Conservation (phyloP, 2,329 filamentous ascomycete species). For the Mycosphaerella sp. region DNA sequence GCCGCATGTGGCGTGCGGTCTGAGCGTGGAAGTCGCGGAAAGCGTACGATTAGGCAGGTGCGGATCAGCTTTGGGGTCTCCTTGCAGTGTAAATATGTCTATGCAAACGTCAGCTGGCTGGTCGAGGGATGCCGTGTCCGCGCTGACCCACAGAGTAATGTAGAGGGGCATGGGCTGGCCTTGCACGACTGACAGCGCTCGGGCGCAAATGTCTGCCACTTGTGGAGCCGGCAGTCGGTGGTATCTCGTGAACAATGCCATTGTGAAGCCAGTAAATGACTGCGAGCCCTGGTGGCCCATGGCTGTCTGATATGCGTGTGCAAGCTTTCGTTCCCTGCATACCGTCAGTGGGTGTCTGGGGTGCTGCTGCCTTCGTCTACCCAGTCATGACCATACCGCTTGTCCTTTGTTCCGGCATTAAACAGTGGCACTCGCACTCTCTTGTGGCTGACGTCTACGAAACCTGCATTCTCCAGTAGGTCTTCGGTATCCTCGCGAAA, state of each 20-base stretch:
- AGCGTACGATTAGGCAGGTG: background rate
- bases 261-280: conserved; percentile 26
- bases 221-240: conserved; percentile 53
- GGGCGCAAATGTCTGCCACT: conserved; percentile 57
- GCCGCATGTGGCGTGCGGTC: background rate
- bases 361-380: no score
- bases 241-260: conserved; percentile 53
- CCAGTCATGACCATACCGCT: conserved; percentile 32
- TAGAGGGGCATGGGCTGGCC: conserved; percentile 40
- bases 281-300: conserved; percentile 41
- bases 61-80: conserved; percentile 31
- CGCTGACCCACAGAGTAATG: conserved; percentile 63
- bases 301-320: conserved; percentile 76
- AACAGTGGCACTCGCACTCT: conserved; percentile 60
- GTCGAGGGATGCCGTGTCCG: background rate
- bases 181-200: conserved; percentile 42
- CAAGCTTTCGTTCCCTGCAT: conserved; percentile 55
- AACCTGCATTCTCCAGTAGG: conserved; percentile 63
- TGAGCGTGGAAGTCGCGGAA: background rate
- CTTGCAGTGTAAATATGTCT: conserved; percentile 46
- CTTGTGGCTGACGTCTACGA: conserved; percentile 66
- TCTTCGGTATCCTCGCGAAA: conserved; percentile 57
- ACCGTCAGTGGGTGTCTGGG: background rate
- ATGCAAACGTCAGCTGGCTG: conserved; percentile 12
- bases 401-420: conserved; percentile 54